These are phyloP conservation scores for Boletus subparvulus DNA, from an alignment of 768 basidiomycete species.

Conservation along the genomic window DNA sequence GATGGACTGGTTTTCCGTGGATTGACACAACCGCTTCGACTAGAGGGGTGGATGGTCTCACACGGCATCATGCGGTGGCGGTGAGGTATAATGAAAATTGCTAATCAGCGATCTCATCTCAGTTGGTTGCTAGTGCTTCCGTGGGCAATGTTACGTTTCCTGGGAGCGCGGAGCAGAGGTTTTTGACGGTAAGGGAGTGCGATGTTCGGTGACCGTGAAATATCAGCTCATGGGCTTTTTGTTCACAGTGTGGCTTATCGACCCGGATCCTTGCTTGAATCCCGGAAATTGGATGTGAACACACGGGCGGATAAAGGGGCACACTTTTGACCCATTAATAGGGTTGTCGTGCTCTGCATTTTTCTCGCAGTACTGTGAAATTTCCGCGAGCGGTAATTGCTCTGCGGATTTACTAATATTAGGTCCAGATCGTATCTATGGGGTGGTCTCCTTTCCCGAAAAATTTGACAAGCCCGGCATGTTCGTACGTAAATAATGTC, in stretches of 20 bases:
- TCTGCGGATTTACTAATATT: conserved; percentile 27
- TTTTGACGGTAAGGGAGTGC: conserved; percentile 15
- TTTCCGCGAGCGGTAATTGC: conserved; percentile 32
- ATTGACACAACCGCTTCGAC: conserved; percentile 21
- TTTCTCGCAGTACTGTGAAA: conserved; percentile 29
- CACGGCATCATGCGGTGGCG: conserved; percentile 30
- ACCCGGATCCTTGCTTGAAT: conserved; percentile 19
- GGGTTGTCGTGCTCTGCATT: conserved; percentile 18
- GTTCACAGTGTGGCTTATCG: conserved; percentile 12
- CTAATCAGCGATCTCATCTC: conserved; percentile 28
- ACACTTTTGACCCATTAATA: conserved; percentile 8
- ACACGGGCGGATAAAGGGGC: not conserved
- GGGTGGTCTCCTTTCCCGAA: conserved; percentile 18
- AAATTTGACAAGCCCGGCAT: conserved; percentile 18
- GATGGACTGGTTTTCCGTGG: conserved; percentile 14
- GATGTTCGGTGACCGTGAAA: conserved; percentile 19
- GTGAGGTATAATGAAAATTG: conserved; percentile 29
- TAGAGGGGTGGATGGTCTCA: conserved; percentile 18
- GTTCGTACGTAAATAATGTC: conserved; percentile 27
- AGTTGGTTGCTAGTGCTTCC: conserved; percentile 27
- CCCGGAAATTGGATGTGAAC: conserved; percentile 26
- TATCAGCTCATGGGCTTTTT: conserved; percentile 1
- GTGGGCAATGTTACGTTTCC: conserved; percentile 28
- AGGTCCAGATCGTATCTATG: conserved; percentile 24
- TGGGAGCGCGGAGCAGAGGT: conserved; percentile 22